Percentiles rank a stretch among this genome's conserved stretches.
These are phyloP conservation scores for Ceratocystis harringtonii DNA, from an alignment of 2,329 filamentous ascomycete genomes.

Conservation along the genomic window DNA sequence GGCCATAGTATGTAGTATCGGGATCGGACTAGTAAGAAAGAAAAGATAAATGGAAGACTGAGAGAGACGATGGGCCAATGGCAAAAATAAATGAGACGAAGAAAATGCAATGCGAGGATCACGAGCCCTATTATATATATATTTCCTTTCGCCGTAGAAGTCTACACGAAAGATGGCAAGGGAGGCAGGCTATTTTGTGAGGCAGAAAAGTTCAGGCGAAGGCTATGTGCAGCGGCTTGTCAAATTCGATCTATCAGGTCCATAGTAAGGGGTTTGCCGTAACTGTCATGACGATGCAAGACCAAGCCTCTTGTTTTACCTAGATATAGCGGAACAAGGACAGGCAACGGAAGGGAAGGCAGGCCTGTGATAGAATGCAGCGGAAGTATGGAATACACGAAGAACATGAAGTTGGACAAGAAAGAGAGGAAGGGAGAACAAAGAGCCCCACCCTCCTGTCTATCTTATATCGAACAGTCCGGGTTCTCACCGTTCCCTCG, in stretches of 20 bases:
- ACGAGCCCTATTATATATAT: background rate
- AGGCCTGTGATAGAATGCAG: background rate
- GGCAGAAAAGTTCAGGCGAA: background rate
- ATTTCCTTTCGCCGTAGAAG: background rate
- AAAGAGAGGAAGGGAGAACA: background rate
- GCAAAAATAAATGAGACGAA: background rate
- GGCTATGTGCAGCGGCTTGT: background rate
- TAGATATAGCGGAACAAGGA: too few relatives aligned
- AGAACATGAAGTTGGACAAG: background rate
- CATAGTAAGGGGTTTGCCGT: background rate
- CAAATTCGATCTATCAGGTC: background rate
- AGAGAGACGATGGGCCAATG: background rate
- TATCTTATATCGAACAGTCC: background rate
- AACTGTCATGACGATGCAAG: background rate
- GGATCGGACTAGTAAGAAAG: background rate
- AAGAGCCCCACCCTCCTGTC: background rate
- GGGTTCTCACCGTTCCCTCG: background rate
- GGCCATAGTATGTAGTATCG: constrained; percentile 6
- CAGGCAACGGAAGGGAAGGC: background rate
- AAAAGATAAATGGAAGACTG: background rate
- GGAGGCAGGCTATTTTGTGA: background rate
- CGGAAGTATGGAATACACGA: background rate
- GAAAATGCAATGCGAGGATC: background rate
- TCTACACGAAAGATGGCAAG: background rate
- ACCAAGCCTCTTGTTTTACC: background rate